Evolutionary conservation across 768 basidiomycete genomes (phyloP), one percentile per base, ranked within the genome.

Genomic region (Gloeophyllum trabeum): DNA sequence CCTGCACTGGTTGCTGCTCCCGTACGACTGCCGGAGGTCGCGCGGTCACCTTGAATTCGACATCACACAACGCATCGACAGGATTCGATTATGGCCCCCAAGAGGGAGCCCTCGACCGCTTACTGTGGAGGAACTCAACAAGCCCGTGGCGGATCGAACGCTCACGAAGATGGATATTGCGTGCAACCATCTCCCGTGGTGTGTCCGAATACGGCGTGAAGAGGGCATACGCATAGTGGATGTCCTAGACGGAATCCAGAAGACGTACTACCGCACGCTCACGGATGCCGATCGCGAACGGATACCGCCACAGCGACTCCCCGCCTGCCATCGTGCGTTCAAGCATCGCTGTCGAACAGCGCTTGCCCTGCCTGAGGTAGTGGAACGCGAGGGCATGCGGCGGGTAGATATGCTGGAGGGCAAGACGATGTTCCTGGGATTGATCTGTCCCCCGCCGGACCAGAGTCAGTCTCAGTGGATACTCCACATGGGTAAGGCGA

Each of bases 341-440:
- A 28, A 28, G 13, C 24, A 37, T 14, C 41, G 55, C 13, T 56
- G 51, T 39, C 18, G 41, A 16, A 39, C 36, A 2, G 24, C 46
- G 3, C 45, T 39, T 14, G 42, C 21, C 5, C 35, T 53, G n/a
- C 32, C 44, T 1, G 35, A 21, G 16, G 40, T 30, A 14, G 50
- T 51, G 39, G 30, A 43, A 35, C 20, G 20, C 24, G 26, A 40
- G 24, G 55, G 55, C 4, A 40, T 51, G 45, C 49, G 47, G 18
- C 40, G 52, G 14, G 51, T 56, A 3, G 55, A 56, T 23, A 41
- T 56, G 12, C 47, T 56, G 13, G 46, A 51, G 24, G 55, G 53
- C 12, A 35, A 45, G 16, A 50, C 47, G 5, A 38, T 50, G 6
- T 56, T 54, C 49, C 43, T 46, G 35, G 55, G 55, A 10, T 35